Evolutionary conservation across 139 green algal species (phyloP).

Genomic region (Pedinophyceae sp.): DNA sequence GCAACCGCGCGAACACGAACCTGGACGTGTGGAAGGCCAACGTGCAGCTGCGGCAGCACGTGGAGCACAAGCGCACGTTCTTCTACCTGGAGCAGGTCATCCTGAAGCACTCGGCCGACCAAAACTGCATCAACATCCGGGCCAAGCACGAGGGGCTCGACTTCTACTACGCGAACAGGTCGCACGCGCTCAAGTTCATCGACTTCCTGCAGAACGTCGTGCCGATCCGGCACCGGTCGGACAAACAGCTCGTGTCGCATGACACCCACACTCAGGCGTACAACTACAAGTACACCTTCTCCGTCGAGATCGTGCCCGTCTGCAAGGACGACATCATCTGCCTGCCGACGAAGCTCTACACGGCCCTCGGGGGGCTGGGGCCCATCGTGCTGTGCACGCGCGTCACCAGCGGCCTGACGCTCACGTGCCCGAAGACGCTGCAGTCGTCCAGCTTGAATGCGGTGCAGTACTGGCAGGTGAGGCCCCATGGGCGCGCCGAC

Average conservation of each 20-base stretch:
- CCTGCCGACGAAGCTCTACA: slow-evolving; percentile 57
- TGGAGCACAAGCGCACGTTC: slow-evolving; percentile 95
- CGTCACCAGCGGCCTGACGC: slow-evolving; percentile 65
- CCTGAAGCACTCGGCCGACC: slow-evolving; percentile 74
- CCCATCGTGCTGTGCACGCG: slow-evolving; percentile 74
- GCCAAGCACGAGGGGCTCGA: slow-evolving; percentile 56
- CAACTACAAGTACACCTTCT: slow-evolving; percentile 99
- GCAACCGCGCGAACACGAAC: slow-evolving; percentile 73
- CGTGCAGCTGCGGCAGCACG: slow-evolving; percentile 86
- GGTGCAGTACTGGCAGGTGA: neutral
- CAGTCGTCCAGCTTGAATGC: slow-evolving; percentile 1
- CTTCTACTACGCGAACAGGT: slow-evolving; percentile 80
- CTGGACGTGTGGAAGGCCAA: slow-evolving; percentile 82
- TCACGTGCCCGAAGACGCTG: slow-evolving; percentile 71
- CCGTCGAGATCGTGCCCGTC: slow-evolving; percentile 80
- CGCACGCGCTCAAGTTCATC: slow-evolving; percentile 79
- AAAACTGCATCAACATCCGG: slow-evolving; percentile 22
- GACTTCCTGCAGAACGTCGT: slow-evolving; percentile 74
- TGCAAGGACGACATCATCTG: slow-evolving; percentile 94
- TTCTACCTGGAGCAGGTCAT: slow-evolving; percentile 98
- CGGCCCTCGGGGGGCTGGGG: slow-evolving; percentile 52
- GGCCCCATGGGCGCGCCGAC: too few relatives aligned
- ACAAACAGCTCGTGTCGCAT: slow-evolving; percentile 97
- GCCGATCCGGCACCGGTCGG: slow-evolving; percentile 37
- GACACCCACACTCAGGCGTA: slow-evolving; percentile 81